Conservation (phyloP, 306 rosid species). For the Biancaea sappan region DNA sequence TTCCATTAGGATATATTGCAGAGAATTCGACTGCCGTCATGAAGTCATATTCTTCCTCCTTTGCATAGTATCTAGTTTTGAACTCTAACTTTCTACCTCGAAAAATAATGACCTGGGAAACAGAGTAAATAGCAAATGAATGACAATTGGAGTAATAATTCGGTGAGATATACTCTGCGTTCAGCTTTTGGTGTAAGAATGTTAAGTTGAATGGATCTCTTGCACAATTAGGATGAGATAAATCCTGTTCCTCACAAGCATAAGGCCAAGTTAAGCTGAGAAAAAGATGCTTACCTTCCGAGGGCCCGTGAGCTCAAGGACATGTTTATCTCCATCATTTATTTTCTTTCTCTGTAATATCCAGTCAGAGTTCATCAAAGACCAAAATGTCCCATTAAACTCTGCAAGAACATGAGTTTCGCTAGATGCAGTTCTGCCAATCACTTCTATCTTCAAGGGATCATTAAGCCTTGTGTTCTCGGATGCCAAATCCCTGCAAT, state of each 20-base stretch:
- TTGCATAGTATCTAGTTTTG: slow-evolving; percentile 24
- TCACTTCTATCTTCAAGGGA: slow-evolving; percentile 32
- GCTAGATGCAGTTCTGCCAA: slow-evolving; percentile 31
- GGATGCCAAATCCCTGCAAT: slow-evolving; percentile 25
- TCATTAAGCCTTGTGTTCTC: slow-evolving; percentile 25
- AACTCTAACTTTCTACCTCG: slow-evolving; percentile 43
- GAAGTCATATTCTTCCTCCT: slow-evolving; percentile 30
- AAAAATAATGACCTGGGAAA: slow-evolving; percentile 37
- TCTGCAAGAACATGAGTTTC: slow-evolving; percentile 41
- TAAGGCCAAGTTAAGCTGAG: neutral
- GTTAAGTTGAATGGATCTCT: neutral
- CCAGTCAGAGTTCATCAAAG: slow-evolving; percentile 45
- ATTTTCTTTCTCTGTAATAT: slow-evolving; percentile 27
- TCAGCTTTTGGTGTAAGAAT: neutral
- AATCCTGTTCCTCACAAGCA: neutral
- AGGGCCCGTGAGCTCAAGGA: slow-evolving; percentile 42
- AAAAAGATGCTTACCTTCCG: neutral
- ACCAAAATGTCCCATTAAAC: slow-evolving; percentile 38
- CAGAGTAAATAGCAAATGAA: neutral
- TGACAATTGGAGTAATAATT: neutral
- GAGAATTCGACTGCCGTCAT: slow-evolving; percentile 47
- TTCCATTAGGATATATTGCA: slow-evolving; percentile 38
- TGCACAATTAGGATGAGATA: neutral
- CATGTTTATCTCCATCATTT: slow-evolving; percentile 26
- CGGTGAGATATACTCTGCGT: neutral